These are phyloP conservation scores for Trichoderma simmonsii DNA, from an alignment of 2,329 filamentous ascomycete species.

Conservation along the genomic window DNA sequence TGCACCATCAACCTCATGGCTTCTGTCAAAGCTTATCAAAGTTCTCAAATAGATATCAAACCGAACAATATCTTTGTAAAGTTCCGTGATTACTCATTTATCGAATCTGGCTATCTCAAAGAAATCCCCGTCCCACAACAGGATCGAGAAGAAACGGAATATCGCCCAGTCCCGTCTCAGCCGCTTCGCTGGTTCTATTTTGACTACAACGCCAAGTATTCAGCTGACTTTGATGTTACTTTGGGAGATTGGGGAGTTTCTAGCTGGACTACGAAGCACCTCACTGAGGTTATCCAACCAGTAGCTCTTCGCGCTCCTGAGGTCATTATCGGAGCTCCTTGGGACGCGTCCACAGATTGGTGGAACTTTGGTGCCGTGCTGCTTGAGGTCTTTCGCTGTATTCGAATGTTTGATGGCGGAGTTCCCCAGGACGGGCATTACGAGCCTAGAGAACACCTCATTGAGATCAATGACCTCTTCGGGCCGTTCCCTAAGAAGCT, in stretches of 20 bases:
- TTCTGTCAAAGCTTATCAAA: not conserved
- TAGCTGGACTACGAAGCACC: not conserved
- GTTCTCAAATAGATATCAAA: not conserved
- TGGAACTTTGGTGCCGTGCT: not conserved
- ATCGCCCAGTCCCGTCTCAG: not conserved
- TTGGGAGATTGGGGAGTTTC: not conserved
- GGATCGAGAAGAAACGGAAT: not conserved
- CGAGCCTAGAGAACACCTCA: not conserved
- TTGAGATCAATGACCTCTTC: not conserved
- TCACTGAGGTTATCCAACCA: not conserved
- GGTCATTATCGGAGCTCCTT: slow-evolving; percentile 1
- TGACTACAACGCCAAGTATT: not conserved
- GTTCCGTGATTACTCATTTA: not conserved
- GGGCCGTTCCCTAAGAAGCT: not conserved
- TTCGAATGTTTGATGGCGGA: not conserved
- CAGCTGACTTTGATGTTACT: not conserved
- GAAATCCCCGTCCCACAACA: not conserved
- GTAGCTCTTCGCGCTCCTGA: not conserved
- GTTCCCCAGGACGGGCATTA: not conserved
- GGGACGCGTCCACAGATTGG: not conserved
- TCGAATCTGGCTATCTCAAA: not conserved
- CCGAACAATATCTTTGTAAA: slow-evolving; percentile 5
- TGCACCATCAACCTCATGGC: not conserved
- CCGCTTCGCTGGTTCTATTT: not conserved
- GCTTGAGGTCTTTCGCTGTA: not conserved